A percentile compares a stretch with the other conserved stretches of the same genome.
These are phyloP conservation scores for Exophiala mesophila DNA, from an alignment of 2,329 filamentous ascomycete genomes.

Conservation along the genomic window DNA sequence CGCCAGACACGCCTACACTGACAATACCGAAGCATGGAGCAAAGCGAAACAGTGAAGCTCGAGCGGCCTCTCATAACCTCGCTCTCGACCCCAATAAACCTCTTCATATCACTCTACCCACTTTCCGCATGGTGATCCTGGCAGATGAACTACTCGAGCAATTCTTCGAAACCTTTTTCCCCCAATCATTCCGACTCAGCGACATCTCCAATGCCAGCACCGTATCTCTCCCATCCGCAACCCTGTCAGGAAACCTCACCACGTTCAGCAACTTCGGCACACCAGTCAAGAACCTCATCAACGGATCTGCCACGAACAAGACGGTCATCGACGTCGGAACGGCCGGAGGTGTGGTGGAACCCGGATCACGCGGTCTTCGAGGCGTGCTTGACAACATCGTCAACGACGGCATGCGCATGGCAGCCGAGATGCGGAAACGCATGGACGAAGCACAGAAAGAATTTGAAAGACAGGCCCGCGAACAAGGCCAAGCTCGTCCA, in stretches of 20 bases:
- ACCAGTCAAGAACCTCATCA: slow-evolving; percentile 39
- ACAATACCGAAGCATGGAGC: slow-evolving; percentile 1
- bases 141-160: slow-evolving; percentile 93
- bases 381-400: slow-evolving; percentile 97
- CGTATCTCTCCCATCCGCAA: slow-evolving; percentile 34
- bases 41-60: slow-evolving; percentile 9
- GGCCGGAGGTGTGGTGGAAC: slow-evolving; percentile 57
- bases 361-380: slow-evolving; percentile 71
- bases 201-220: slow-evolving; percentile 50
- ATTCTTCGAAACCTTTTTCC: slow-evolving; percentile 96
- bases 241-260: slow-evolving; percentile 66
- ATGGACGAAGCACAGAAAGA: slow-evolving; percentile 97
- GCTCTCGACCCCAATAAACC: slow-evolving; percentile 91
- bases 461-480: slow-evolving; percentile 73
- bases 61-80: slow-evolving; percentile 68
- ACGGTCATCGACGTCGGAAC: slow-evolving; percentile 30
- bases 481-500: slow-evolving; percentile 46
- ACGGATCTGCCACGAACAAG: slow-evolving; percentile 35
- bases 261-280: slow-evolving; percentile 72
- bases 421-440: slow-evolving; percentile 79
- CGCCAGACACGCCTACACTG: slow-evolving; percentile 15
- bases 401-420: slow-evolving; percentile 93
- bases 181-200: slow-evolving; percentile 82
- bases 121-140: slow-evolving; percentile 97
- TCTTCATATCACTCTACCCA: slow-evolving; percentile 90